Base-by-base conservation (phyloP, 371 early-diverging fungal genomes). In the Mortierella sp. region DNA sequence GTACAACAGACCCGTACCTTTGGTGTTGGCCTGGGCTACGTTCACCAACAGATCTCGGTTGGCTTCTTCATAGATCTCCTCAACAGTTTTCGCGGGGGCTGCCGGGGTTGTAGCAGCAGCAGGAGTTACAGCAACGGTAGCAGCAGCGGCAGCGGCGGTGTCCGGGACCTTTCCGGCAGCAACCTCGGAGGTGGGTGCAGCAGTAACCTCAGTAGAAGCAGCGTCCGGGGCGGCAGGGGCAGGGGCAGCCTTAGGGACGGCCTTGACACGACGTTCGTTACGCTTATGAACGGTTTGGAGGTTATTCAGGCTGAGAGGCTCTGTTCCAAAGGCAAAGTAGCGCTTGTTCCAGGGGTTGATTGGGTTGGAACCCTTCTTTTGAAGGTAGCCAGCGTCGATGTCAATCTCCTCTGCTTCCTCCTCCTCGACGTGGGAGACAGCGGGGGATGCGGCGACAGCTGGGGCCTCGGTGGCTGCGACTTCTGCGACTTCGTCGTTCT, bases 321-420 rank as follows among this genome's bases (percentile, higher is more conserved):
- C 80, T 55, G 66, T 70, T 41, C 85, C 79, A 67, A 88, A 80
- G 50, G 79, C 72, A 70, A 88, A 86, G 74, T 76, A 85, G 34
- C 88, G 83, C 79, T 88, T 88, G 71, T 88, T 82, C 88, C 88
- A 88, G 10, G 86, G 76, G 70, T 85, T 78, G 44, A 88, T 44
- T 2, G 88, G 88, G 66, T 80, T 82, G 48, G 85, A 73, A 52
- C 88, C 85, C n/a, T 81, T 74, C 75, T 88, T 86, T 24, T 74
- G 71, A 47, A 88, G 83, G 68, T 76, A 84, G 9, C 88, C 88
- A 13, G 48, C 55, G 26, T 78, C 80, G 48, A 86, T 81, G 34
- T 84, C 79, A 26, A 74, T 65, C 24, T 77, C 76, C 39, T 75
- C 77, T 0, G 74, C 80, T 22, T 71, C 85, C 47, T 85, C 86